A percentile compares a stretch with the other conserved stretches of the same genome.
phyloP scores from a whole-genome alignment of 2,329 filamentous ascomycete species.

The Neopestalotiopsis sp. region DNA sequence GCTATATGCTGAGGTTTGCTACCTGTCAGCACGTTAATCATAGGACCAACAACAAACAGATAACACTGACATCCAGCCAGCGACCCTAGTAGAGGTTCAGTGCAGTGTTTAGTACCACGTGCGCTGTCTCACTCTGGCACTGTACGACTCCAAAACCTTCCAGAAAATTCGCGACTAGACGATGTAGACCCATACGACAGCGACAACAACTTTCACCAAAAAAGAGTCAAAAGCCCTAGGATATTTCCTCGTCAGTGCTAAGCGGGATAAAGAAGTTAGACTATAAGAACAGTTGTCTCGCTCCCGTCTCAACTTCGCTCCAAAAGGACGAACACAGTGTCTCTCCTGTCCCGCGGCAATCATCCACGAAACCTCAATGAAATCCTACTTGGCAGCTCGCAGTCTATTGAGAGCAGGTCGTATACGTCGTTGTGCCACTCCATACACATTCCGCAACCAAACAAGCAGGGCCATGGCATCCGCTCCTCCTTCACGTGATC shows the following conservation, averaged over 20 bases:
- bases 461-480: slow-evolving; percentile 7
- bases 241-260: background rate
- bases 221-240: background rate
- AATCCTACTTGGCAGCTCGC: slow-evolving; percentile 6
- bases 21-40: background rate
- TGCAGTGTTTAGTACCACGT: background rate
- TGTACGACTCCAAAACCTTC: background rate
- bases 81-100: background rate
- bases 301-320: no score
- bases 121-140: background rate
- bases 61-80: background rate
- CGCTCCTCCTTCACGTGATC: background rate
- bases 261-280: background rate
- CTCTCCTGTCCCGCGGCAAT: background rate
- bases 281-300: background rate
- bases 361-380: slow-evolving; percentile 1
- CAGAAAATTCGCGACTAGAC: slow-evolving; percentile 10
- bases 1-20: no score
- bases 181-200: background rate
- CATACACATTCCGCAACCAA: slow-evolving; percentile 14
- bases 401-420: background rate
- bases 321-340: slow-evolving; percentile 9
- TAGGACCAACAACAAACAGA: background rate
- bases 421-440: background rate
- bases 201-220: background rate